Conservation (phyloP, 2,329 filamentous ascomycete genomes). For the Neopestalotiopsis clavispora region DNA sequence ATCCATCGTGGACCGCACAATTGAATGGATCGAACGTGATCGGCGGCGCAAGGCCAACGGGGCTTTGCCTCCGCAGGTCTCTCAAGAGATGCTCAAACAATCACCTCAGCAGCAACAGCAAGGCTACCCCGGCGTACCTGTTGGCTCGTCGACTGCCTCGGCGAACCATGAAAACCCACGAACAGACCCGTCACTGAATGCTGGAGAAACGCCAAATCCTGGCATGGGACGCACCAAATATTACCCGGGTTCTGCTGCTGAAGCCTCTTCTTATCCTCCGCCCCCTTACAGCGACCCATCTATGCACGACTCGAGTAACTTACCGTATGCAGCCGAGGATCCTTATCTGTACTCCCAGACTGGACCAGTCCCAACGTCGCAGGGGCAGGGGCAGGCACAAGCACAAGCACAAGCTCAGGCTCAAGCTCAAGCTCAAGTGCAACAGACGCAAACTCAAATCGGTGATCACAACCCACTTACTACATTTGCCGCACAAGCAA, state of each 20-base stretch:
- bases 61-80: conserved; percentile 22
- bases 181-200: conserved; percentile 23
- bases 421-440: conserved; percentile 32
- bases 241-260: conserved; percentile 30
- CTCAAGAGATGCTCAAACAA: conserved; percentile 35
- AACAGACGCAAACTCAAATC: conserved; percentile 26
- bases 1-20: conserved; percentile 55
- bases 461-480: conserved; percentile 31
- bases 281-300: conserved; percentile 31
- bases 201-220: conserved; percentile 26
- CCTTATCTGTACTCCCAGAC: conserved; percentile 33
- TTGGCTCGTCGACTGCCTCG: conserved; percentile 22
- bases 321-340: conserved; percentile 32
- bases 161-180: conserved; percentile 22
- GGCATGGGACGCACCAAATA: conserved; percentile 30
- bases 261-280: conserved; percentile 31
- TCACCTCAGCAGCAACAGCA: conserved; percentile 35
- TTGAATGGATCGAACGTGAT: conserved; percentile 57
- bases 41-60: conserved; percentile 43
- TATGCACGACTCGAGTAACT: conserved; percentile 27
- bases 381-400: conserved; percentile 27
- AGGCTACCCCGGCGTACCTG: conserved; percentile 30
- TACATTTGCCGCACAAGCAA: conserved; percentile 34
- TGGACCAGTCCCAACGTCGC: conserved; percentile 29
- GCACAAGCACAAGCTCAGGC: conserved; percentile 27